Conservation (phyloP, 108 stramenopile genomes). For the Conticribra guillardii region DNA sequence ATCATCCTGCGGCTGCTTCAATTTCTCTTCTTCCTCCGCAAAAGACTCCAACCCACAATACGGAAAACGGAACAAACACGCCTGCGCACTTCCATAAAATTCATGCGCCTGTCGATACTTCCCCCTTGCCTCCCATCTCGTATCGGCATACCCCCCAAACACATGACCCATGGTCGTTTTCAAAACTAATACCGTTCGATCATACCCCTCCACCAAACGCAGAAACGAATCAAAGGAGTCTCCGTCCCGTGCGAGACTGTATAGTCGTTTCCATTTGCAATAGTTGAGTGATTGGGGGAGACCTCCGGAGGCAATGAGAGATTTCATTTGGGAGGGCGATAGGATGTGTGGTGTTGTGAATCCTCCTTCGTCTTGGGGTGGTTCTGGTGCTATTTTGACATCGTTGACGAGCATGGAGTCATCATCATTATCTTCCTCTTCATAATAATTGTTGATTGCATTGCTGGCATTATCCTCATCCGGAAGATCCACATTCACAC, state of each 20-base stretch:
- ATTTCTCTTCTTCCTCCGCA: neutral
- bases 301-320: conserved; percentile 55
- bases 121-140: conserved; percentile 62
- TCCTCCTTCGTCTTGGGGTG: conserved; percentile 8
- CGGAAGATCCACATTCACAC: conserved; percentile 44
- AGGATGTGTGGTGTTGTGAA: conserved; percentile 31
- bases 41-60: conserved; percentile 10
- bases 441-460: neutral
- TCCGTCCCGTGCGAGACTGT: conserved; percentile 80
- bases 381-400: conserved; percentile 48
- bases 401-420: conserved; percentile 2
- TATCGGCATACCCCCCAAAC: conserved; percentile 87
- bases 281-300: conserved; percentile 71
- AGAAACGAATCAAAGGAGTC: conserved; percentile 86
- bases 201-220: conserved; percentile 53
- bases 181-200: conserved; percentile 74
- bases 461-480: conserved; percentile 7
- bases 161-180: conserved; percentile 64
- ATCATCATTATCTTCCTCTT: neutral
- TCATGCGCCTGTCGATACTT: conserved; percentile 32
- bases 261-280: conserved; percentile 82
- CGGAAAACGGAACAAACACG: conserved; percentile 63
- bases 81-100: conserved; percentile 74
- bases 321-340: conserved; percentile 40
- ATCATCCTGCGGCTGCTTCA: neutral